A percentile compares a stretch with the other conserved stretches of the same genome.
phyloP scores from a whole-genome alignment of 805 yeast species.

The Cyberlindnera samutprakarnensis region DNA sequence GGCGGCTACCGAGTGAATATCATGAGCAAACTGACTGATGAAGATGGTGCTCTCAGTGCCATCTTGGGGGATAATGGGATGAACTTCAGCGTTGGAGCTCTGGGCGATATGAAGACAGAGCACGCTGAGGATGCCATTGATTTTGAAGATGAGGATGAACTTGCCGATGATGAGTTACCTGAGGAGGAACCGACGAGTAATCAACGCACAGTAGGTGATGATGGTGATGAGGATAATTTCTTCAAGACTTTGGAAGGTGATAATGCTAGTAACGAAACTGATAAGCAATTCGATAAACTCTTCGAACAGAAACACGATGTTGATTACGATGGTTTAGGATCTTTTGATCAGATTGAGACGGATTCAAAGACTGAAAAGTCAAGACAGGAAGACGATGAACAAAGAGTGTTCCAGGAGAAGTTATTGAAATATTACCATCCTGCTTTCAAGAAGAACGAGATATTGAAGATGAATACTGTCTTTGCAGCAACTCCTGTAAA shows the following conservation, averaged over 20 bases:
- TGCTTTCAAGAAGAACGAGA: conserved; percentile 43
- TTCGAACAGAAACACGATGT: conserved; percentile 12
- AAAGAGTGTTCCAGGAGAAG: conserved; percentile 19
- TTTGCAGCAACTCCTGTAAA: conserved; percentile 57
- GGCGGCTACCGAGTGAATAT: too few relatives aligned
- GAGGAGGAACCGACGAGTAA: conserved; percentile 19
- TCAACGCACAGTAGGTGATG: conserved; percentile 20
- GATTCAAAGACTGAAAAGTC: conserved; percentile 1
- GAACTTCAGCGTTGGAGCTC: conserved; percentile 12
- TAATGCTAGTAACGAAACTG: conserved; percentile 18
- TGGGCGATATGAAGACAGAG: conserved; percentile 29
- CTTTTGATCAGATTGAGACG: conserved; percentile 6
- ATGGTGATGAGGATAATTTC: conserved; percentile 30
- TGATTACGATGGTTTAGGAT: conserved; percentile 3
- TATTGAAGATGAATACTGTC: conserved; percentile 56
- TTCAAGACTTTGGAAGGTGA: conserved; percentile 31
- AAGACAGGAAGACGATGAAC: conserved; percentile 9
- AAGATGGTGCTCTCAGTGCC: conserved; percentile 32
- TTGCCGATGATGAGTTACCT: conserved; percentile 77
- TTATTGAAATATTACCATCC: conserved; percentile 52
- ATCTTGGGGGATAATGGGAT: conserved; percentile 30
- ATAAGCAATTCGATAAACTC: conserved; percentile 20
- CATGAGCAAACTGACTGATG: conserved; percentile 21
- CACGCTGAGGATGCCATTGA: conserved; percentile 93
- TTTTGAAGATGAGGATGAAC: conserved; percentile 89